Conservation (phyloP, 2,329 filamentous ascomycete genomes). For the Polytolypa hystricis region DNA sequence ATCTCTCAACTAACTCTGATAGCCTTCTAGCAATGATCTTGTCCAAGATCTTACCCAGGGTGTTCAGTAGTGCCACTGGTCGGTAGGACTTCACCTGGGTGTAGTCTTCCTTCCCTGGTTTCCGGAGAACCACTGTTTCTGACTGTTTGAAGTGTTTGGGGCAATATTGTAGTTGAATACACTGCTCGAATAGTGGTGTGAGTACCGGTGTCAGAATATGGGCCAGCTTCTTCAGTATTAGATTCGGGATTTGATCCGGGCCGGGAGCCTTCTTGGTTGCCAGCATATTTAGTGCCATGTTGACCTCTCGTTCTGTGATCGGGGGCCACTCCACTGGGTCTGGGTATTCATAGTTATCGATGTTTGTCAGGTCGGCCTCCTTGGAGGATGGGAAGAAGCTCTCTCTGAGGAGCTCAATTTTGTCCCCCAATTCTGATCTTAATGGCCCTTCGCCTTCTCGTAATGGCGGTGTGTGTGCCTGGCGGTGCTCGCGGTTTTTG, state of each 20-base stretch:
- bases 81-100: neutral
- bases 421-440: too few relatives aligned
- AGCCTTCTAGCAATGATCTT: slow-evolving; percentile 14
- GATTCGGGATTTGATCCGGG: slow-evolving; percentile 5
- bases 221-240: slow-evolving; percentile 8
- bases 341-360: too few relatives aligned
- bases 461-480: slow-evolving; percentile 8
- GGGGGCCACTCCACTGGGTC: neutral
- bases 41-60: slow-evolving; percentile 13
- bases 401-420: too few relatives aligned
- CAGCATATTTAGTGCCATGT: slow-evolving; percentile 1
- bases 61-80: slow-evolving; percentile 1
- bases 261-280: slow-evolving; percentile 1
- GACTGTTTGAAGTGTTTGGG: neutral
- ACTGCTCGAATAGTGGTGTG: neutral
- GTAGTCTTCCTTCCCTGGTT: neutral
- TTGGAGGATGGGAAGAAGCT: slow-evolving; percentile 13
- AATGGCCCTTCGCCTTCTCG: slow-evolving; percentile 12
- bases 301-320: neutral
- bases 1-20: slow-evolving; percentile 12
- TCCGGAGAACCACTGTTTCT: neutral
- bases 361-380: neutral
- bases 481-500: slow-evolving; percentile 13
- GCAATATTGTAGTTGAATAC: too few relatives aligned
- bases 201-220: neutral